Conservation (phyloP, 177 flowering plant species). For the Vitis hybrid region DNA sequence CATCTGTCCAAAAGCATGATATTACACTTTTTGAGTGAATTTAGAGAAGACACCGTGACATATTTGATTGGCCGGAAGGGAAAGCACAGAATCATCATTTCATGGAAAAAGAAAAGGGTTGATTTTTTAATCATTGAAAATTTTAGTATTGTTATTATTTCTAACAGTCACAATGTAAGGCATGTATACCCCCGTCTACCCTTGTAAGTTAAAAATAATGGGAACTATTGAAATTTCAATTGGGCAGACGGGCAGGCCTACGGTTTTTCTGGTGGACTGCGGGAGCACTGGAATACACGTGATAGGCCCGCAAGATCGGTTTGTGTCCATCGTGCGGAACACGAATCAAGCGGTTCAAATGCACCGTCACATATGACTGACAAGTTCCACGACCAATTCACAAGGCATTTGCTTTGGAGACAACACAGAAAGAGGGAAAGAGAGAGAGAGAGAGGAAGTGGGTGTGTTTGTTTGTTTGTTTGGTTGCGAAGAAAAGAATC, state of each 20-base stretch:
- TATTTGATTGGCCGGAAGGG: too few species aligned
- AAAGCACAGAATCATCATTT: too few species aligned
- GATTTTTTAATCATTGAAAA: too few species aligned
- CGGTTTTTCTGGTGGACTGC: conserved; percentile 3
- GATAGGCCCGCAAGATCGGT: background rate
- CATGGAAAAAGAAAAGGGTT: too few species aligned
- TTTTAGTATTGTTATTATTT: too few species aligned
- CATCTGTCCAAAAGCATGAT: too few species aligned
- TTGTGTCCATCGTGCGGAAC: background rate
- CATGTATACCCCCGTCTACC: too few species aligned
- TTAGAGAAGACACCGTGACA: too few species aligned
- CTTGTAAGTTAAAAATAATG: too few species aligned
- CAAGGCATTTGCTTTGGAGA: background rate
- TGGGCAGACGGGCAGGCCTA: background rate
- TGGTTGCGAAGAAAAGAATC: conserved; percentile 40
- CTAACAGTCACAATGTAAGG: too few species aligned
- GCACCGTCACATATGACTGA: background rate
- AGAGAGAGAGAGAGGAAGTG: conserved; percentile 9
- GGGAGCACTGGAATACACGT: background rate
- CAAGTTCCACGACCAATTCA: background rate
- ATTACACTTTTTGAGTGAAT: too few species aligned
- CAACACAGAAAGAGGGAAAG: background rate
- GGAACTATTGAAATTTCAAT: too few species aligned
- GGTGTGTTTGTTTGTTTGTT: conserved; percentile 14
- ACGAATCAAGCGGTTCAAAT: conserved; percentile 6